A percentile compares a stretch with the other conserved stretches of the same genome.
Evolutionary conservation across 805 yeast genomes (phyloP).

Genomic region (Schwanniomyces polymorphus): DNA sequence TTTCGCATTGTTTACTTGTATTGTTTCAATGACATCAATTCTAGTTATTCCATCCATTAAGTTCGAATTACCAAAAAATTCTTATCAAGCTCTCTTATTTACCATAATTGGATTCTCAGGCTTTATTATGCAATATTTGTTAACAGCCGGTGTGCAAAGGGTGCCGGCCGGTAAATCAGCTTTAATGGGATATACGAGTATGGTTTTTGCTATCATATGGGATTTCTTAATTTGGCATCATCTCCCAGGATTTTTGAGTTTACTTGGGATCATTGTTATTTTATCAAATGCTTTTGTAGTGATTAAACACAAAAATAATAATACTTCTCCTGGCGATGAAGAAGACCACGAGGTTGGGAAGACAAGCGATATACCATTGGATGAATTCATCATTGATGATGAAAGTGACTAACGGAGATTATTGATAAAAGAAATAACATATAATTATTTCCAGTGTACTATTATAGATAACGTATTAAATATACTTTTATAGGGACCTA

Average conservation of each 20-base stretch:
- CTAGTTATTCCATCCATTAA: conserved; percentile 55
- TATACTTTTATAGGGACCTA: not conserved
- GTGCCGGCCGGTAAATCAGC: conserved; percentile 78
- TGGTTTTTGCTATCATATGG: conserved; percentile 76
- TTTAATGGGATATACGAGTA: conserved; percentile 71
- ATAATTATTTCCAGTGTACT: not conserved
- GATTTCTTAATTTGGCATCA: conserved; percentile 73
- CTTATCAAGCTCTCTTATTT: conserved; percentile 66
- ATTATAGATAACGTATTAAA: not conserved
- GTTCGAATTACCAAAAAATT: conserved; percentile 61
- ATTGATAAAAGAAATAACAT: not conserved
- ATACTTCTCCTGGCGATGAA: conserved; percentile 4
- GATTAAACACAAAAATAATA: conserved; percentile 42
- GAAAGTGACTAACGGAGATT: conserved; percentile 13
- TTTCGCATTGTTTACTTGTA: conserved; percentile 61
- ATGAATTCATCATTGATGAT: conserved; percentile 28
- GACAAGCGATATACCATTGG: conserved; percentile 17
- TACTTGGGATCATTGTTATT: conserved; percentile 69
- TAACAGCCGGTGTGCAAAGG: conserved; percentile 81
- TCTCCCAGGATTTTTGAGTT: conserved; percentile 67
- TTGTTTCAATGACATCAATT: conserved; percentile 55
- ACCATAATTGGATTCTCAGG: conserved; percentile 70
- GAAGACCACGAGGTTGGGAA: conserved; percentile 3
- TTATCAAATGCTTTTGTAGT: conserved; percentile 63
- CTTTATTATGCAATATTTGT: conserved; percentile 73